These are phyloP conservation scores for Quercus alba DNA, from an alignment of 306 rosid species.

Conservation along the genomic window DNA sequence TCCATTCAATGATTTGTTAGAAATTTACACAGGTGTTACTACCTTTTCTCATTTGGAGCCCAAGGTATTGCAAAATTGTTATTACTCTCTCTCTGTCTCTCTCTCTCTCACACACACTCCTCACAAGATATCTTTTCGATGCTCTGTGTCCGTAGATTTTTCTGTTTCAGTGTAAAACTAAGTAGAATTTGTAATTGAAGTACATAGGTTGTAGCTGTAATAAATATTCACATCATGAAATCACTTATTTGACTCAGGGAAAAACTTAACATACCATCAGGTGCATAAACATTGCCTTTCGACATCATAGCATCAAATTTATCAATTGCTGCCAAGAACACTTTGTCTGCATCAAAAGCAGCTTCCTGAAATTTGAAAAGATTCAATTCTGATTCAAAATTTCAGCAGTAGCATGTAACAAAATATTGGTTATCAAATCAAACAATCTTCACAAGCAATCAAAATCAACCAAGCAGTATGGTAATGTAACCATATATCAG, in stretches of 20 bases:
- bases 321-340: conserved; percentile 94
- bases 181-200: not conserved
- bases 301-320: conserved; percentile 93
- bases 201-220: conserved; percentile 12
- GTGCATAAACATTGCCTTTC: conserved; percentile 77
- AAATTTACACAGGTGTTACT: not conserved
- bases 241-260: not conserved
- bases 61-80: not conserved
- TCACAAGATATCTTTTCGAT: not conserved
- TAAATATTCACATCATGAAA: not conserved
- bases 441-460: conserved; percentile 16
- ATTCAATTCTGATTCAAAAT: no score
- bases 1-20: not conserved
- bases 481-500: conserved; percentile 13
- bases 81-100: not conserved
- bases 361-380: conserved; percentile 60
- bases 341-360: conserved; percentile 87
- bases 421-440: conserved; percentile 1
- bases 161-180: not conserved
- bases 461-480: conserved; percentile 15
- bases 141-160: not conserved
- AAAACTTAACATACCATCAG: conserved; percentile 61
- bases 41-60: not conserved
- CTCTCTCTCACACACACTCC: no score
- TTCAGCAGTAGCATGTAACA: conserved; percentile 6